These are phyloP conservation scores for Lactarius vividus DNA, from an alignment of 768 basidiomycete species.

Conservation along the genomic window DNA sequence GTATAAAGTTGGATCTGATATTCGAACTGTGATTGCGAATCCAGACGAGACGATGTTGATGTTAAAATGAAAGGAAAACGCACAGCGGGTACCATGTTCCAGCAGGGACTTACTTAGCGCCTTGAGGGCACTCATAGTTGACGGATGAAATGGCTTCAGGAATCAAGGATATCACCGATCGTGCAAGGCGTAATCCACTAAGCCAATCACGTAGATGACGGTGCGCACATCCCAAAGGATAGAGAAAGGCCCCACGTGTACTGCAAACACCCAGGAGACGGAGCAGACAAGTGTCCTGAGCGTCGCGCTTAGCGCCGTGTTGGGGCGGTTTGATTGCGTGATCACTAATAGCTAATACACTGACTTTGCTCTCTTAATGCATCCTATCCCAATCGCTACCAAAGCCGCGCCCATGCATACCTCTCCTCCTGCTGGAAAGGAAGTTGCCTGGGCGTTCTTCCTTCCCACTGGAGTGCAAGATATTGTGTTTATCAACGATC, in stretches of 20 bases:
- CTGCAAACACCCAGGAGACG: slow-evolving; percentile 40
- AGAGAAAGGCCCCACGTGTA: slow-evolving; percentile 34
- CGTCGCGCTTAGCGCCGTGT: slow-evolving; percentile 27
- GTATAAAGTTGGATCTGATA: slow-evolving; percentile 47
- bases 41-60: slow-evolving; percentile 38
- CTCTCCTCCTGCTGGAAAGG: slow-evolving; percentile 31
- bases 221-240: too few relatives aligned
- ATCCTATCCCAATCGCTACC: slow-evolving; percentile 30
- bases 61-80: slow-evolving; percentile 37
- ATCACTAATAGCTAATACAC: not conserved
- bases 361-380: slow-evolving; percentile 7
- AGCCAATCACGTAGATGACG: not conserved
- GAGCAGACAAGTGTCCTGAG: slow-evolving; percentile 27
- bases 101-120: slow-evolving; percentile 48
- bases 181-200: not conserved
- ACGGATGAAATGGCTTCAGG: slow-evolving; percentile 20
- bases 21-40: slow-evolving; percentile 56
- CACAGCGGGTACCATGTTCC: too few relatives aligned
- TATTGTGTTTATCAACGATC: slow-evolving; percentile 78
- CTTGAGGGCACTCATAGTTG: slow-evolving; percentile 51
- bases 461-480: slow-evolving; percentile 54
- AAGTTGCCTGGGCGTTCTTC: slow-evolving; percentile 47
- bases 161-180: slow-evolving; percentile 65
- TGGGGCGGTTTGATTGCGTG: not conserved
- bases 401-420: slow-evolving; percentile 22